Percentiles rank a stretch among this genome's conserved stretches.
phyloP scores from a whole-genome alignment of 306 rosid species.

The Sicyos baderoa region DNA sequence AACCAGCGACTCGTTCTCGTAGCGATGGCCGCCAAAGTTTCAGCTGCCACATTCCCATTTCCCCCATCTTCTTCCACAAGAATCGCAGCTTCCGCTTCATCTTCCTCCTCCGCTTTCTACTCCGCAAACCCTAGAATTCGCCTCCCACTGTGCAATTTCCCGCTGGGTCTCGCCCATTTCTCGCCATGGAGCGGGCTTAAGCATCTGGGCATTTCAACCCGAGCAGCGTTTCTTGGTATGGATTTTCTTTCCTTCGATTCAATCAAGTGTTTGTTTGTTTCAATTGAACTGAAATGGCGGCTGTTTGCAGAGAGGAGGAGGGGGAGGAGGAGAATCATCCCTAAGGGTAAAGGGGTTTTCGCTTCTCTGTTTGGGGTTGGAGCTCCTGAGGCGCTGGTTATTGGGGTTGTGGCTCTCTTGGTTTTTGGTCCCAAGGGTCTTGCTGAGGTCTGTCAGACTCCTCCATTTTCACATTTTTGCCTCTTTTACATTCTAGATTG shows the following conservation, averaged over 20 bases:
- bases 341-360: slow-evolving; percentile 56
- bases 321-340: slow-evolving; percentile 31
- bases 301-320: slow-evolving; percentile 47
- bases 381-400: slow-evolving; percentile 97
- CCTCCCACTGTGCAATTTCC: slow-evolving; percentile 34
- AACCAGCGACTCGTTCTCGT: slow-evolving; percentile 16
- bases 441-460: slow-evolving; percentile 89
- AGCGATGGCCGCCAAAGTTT: slow-evolving; percentile 62
- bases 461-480: not conserved
- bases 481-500: not conserved
- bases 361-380: slow-evolving; percentile 99
- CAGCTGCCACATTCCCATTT: slow-evolving; percentile 35
- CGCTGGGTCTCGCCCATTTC: slow-evolving; percentile 43
- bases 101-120: slow-evolving; percentile 23
- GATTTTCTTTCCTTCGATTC: slow-evolving; percentile 4
- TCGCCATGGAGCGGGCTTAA: slow-evolving; percentile 80
- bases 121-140: slow-evolving; percentile 30
- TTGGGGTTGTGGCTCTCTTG: slow-evolving; percentile 96
- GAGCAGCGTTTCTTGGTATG: slow-evolving; percentile 29
- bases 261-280: not conserved
- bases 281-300: not conserved
- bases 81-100: slow-evolving; percentile 24
- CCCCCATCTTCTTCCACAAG: slow-evolving; percentile 29
- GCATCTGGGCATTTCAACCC: slow-evolving; percentile 55
- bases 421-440: slow-evolving; percentile 99